Percentiles rank a stretch among this genome's conserved stretches.
Conservation (phyloP, 805 yeast species). For the Candida easanensis region DNA sequence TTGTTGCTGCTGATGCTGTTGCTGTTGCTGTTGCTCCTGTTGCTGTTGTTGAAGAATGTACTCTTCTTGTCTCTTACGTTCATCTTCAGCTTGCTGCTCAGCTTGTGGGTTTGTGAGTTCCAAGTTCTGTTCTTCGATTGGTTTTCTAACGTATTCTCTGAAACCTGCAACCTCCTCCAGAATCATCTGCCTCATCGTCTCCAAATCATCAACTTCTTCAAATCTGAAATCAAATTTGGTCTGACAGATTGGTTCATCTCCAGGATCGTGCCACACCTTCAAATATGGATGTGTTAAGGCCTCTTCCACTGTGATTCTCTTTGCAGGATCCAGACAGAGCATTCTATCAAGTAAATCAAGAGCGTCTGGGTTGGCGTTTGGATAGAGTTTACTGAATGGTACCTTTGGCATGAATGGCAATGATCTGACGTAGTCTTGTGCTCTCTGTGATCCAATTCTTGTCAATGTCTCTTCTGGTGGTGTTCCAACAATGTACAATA, state of each 20-base stretch:
- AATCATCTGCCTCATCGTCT: conserved; percentile 71
- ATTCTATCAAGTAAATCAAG: conserved; percentile 74
- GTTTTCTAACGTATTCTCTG: conserved; percentile 78
- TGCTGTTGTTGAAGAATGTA: conserved; percentile 10
- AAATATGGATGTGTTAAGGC: conserved; percentile 89
- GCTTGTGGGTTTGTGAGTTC: conserved; percentile 33
- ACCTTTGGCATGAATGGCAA: conserved; percentile 80
- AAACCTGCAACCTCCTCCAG: conserved; percentile 75
- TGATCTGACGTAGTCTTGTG: conserved; percentile 87
- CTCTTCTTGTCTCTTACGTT: conserved; percentile 11
- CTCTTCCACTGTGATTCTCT: conserved; percentile 82
- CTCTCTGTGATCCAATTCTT: conserved; percentile 79
- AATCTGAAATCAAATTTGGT: conserved; percentile 78
- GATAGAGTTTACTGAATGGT: conserved; percentile 69
- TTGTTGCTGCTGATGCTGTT: conserved; percentile 19
- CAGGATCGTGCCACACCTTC: conserved; percentile 87
- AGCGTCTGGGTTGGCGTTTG: conserved; percentile 84
- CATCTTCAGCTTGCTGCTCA: conserved; percentile 22
- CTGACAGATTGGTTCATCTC: conserved; percentile 84
- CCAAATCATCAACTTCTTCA: conserved; percentile 80
- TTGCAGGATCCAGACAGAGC: conserved; percentile 83
- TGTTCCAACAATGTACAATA: conserved; percentile 85
- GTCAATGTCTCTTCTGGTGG: conserved; percentile 71
- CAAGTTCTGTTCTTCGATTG: conserved; percentile 53
- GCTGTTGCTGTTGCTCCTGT: conserved; percentile 16